phyloP scores from a whole-genome alignment of 2,329 filamentous ascomycete species.

The Pseudopyrenochaeta lycopersici region DNA sequence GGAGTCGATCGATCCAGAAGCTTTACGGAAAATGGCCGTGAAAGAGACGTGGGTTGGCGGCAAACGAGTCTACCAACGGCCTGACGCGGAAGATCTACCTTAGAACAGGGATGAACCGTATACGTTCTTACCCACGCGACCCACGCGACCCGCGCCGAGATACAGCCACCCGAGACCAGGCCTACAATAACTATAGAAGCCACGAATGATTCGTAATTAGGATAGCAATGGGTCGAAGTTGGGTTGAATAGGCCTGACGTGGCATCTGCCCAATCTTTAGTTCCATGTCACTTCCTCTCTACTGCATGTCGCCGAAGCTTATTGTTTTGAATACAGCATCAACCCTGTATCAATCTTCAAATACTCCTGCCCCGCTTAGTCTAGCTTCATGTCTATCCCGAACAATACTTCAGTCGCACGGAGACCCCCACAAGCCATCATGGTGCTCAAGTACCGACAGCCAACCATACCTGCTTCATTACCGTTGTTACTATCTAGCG shows the following conservation, averaged over 20 bases:
- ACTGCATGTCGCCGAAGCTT: no score
- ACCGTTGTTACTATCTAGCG: conserved; percentile 1
- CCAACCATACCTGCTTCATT: conserved; percentile 28
- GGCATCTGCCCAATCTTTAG: no score
- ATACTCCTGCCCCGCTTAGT: background rate
- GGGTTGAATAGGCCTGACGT: no score
- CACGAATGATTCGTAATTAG: background rate
- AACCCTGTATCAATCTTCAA: background rate
- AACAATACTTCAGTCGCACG: conserved; percentile 3
- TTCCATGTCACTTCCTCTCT: no score
- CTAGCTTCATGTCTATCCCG: conserved; percentile 10
- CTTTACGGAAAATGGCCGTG: conserved; percentile 63
- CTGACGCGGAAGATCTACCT: conserved; percentile 16
- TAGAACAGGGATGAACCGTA: conserved; percentile 1
- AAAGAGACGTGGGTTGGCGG: conserved; percentile 75
- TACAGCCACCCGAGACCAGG: background rate
- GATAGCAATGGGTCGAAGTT: no score
- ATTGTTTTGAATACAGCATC: no score
- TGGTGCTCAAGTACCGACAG: conserved; percentile 24
- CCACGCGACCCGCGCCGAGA: background rate
- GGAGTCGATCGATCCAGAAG: conserved; percentile 59
- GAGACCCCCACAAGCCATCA: conserved; percentile 28
- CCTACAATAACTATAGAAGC: background rate
- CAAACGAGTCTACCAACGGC: conserved; percentile 46
- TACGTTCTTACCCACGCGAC: background rate